Conservation (phyloP, 2,329 filamentous ascomycete species). For the Aspergillus brunneoviolaceus region DNA sequence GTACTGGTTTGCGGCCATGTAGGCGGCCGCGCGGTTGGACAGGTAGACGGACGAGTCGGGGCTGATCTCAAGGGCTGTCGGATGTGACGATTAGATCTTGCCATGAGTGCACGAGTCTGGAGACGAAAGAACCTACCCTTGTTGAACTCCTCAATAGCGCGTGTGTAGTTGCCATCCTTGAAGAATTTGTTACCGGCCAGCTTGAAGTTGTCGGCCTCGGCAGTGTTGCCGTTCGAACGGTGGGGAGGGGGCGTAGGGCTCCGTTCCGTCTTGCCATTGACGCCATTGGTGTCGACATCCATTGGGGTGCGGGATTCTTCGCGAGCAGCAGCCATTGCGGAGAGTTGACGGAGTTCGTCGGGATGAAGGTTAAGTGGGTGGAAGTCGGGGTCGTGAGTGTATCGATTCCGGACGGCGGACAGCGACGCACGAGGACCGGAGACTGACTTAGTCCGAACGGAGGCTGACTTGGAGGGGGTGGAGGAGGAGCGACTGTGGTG, state of each 20-base stretch:
- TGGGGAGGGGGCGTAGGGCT: constrained; percentile 51
- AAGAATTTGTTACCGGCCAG: constrained; percentile 93
- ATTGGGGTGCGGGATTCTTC: constrained; percentile 60
- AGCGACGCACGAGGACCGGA: constrained; percentile 17
- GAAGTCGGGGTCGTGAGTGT: constrained; percentile 56
- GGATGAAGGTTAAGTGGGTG: constrained; percentile 90
- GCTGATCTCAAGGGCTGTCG: constrained; percentile 78
- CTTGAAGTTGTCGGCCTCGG: constrained; percentile 91
- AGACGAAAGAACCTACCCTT: constrained; percentile 65
- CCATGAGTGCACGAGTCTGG: neutral
- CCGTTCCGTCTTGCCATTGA: constrained; percentile 33
- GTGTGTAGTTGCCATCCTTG: constrained; percentile 86
- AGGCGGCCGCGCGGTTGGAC: constrained; percentile 91
- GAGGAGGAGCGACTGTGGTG: constrained; percentile 32
- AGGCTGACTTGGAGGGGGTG: constrained; percentile 27
- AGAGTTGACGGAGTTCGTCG: constrained; percentile 78
- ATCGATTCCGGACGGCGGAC: constrained; percentile 25
- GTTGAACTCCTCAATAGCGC: constrained; percentile 88
- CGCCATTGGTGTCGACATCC: constrained; percentile 65
- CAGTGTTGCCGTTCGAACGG: constrained; percentile 52
- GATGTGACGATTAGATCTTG: neutral
- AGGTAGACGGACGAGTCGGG: constrained; percentile 85
- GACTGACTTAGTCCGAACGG: constrained; percentile 11
- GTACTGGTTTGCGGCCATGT: constrained; percentile 83
- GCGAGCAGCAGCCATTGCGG: constrained; percentile 53